These are phyloP conservation scores for Cardiospermum halicacabum DNA, from an alignment of 345 rosid species.

Conservation along the genomic window DNA sequence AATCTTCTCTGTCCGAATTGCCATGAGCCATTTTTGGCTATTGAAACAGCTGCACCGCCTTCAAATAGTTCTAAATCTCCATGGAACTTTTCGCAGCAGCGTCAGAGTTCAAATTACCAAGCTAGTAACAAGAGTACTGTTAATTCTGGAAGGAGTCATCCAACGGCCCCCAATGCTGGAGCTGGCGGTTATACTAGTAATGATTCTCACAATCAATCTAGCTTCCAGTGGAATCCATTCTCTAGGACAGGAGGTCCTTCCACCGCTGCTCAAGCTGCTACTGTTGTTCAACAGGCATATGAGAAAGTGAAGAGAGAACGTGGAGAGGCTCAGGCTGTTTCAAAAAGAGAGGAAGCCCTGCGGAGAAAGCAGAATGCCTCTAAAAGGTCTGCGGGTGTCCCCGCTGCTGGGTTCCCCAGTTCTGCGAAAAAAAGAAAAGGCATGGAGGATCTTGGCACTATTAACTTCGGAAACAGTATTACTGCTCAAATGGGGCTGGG, in stretches of 20 bases:
- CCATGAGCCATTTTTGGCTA: slow-evolving; percentile 45
- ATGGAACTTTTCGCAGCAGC: slow-evolving; percentile 39
- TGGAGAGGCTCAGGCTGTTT: slow-evolving; percentile 45
- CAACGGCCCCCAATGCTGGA: slow-evolving; percentile 16
- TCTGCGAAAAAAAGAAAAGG: slow-evolving; percentile 41
- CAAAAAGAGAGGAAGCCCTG: slow-evolving; percentile 34
- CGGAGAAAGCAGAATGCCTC: slow-evolving; percentile 32
- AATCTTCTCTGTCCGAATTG: slow-evolving; percentile 55
- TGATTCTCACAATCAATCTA: slow-evolving; percentile 30
- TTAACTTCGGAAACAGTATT: slow-evolving; percentile 25
- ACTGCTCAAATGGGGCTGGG: slow-evolving; percentile 20
- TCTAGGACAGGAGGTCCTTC: slow-evolving; percentile 36
- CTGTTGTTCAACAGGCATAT: slow-evolving; percentile 49
- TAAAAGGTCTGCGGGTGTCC: slow-evolving; percentile 27
- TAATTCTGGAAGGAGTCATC: slow-evolving; percentile 22
- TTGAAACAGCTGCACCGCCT: slow-evolving; percentile 51
- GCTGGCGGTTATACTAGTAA: slow-evolving; percentile 18
- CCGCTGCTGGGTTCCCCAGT: slow-evolving; percentile 24
- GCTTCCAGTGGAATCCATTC: slow-evolving; percentile 45
- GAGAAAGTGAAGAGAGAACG: slow-evolving; percentile 56
- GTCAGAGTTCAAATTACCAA: slow-evolving; percentile 35
- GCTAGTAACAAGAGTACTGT: slow-evolving; percentile 27
- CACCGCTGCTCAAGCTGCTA: slow-evolving; percentile 48
- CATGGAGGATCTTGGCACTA: slow-evolving; percentile 29
- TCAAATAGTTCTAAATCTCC: slow-evolving; percentile 13